Evolutionary conservation across 805 yeast species (phyloP).

Genomic region (Starmerella apicola): DNA sequence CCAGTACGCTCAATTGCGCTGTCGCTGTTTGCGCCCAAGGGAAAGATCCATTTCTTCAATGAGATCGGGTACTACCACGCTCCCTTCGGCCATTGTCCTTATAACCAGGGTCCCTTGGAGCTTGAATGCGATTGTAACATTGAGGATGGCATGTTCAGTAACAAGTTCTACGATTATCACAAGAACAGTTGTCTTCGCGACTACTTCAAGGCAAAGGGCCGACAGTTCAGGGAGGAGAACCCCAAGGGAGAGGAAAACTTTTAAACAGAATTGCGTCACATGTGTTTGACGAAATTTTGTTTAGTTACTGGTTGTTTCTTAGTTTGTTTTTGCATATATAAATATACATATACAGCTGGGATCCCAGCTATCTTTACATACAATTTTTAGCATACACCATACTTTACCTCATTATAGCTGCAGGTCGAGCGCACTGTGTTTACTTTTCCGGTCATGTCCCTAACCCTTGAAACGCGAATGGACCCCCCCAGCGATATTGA

Average conservation of each 20-base stretch:
- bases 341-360: background rate
- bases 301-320: background rate
- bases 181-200: constrained; percentile 19
- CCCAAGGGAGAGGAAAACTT: constrained; percentile 4
- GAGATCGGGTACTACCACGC: constrained; percentile 63
- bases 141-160: constrained; percentile 6
- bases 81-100: constrained; percentile 63
- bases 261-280: background rate
- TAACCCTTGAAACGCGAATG: no score
- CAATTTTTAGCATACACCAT: background rate
- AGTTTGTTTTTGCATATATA: background rate
- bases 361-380: background rate
- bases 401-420: no score
- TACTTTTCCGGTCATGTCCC: no score
- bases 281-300: no score
- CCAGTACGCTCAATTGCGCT: constrained; percentile 85
- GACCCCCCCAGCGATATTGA: constrained; percentile 12
- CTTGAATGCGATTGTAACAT: constrained; percentile 46
- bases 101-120: constrained; percentile 35
- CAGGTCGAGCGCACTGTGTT: no score
- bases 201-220: constrained; percentile 18
- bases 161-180: constrained; percentile 18
- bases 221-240: constrained; percentile 12
- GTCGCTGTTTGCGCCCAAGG: constrained; percentile 57
- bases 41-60: constrained; percentile 64